phyloP scores from a whole-genome alignment of 2,329 filamentous ascomycete species.

The Sporothrix brasiliensis region DNA sequence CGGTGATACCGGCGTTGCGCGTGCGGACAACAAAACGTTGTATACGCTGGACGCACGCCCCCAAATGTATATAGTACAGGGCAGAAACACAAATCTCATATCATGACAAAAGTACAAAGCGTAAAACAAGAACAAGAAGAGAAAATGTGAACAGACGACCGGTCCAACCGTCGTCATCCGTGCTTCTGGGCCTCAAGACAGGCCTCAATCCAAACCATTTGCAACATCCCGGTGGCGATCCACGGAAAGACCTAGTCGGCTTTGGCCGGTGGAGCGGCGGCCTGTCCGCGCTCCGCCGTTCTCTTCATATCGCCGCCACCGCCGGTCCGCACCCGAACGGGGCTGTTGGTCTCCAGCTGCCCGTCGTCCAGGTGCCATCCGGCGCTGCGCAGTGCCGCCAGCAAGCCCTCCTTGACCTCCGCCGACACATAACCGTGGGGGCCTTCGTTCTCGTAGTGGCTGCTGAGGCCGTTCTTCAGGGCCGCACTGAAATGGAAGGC shows the following conservation, averaged over 20 bases:
- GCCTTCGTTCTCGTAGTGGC: slow-evolving; percentile 46
- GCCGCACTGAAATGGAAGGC: slow-evolving; percentile 45
- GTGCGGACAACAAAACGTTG: background rate
- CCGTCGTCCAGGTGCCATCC: slow-evolving; percentile 70
- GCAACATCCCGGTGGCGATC: too few relatives aligned
- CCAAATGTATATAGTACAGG: slow-evolving; percentile 13
- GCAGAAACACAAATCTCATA: slow-evolving; percentile 10
- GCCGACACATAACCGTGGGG: slow-evolving; percentile 51
- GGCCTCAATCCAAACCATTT: too few relatives aligned
- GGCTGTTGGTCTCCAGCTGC: slow-evolving; percentile 67
- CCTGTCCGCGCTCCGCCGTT: slow-evolving; percentile 35
- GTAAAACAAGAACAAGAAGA: slow-evolving; percentile 3
- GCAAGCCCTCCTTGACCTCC: slow-evolving; percentile 43
- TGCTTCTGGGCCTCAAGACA: background rate
- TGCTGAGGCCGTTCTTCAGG: slow-evolving; percentile 44
- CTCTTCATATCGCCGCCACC: slow-evolving; percentile 38
- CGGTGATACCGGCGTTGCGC: slow-evolving; percentile 9
- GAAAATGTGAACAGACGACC: background rate
- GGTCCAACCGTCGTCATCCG: background rate
- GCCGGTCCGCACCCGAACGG: slow-evolving; percentile 46
- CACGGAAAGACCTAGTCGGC: slow-evolving; percentile 1
- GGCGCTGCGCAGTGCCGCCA: slow-evolving; percentile 46
- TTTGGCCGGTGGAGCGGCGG: background rate
- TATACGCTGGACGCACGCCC: background rate
- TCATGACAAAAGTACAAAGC: slow-evolving; percentile 5